A percentile compares a stretch with the other conserved stretches of the same genome.
These are phyloP conservation scores for Alternaria conjuncta DNA, from an alignment of 2,329 filamentous ascomycete species.

Conservation along the genomic window DNA sequence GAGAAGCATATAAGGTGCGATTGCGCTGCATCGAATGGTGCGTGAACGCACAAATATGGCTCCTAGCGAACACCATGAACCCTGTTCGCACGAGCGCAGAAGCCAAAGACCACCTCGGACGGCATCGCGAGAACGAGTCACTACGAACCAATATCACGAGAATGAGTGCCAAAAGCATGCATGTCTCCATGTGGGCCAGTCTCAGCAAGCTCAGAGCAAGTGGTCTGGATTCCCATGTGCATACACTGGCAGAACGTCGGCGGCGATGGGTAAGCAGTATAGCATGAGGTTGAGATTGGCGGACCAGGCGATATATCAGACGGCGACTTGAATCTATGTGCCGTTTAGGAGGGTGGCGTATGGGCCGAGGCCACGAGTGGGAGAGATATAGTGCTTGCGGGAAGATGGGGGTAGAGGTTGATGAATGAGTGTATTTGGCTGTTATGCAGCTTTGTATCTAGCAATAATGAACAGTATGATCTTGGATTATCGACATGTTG, in stretches of 20 bases:
- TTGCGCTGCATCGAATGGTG: background rate
- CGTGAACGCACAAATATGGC: background rate
- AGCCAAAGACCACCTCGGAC: background rate
- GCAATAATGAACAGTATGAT: background rate
- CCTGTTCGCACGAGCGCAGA: background rate
- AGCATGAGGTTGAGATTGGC: background rate
- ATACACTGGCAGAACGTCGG: slow-evolving; percentile 48
- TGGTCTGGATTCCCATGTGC: background rate
- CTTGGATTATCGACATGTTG: background rate
- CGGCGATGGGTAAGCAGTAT: slow-evolving; percentile 43
- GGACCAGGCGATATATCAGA: background rate
- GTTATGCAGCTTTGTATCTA: slow-evolving; percentile 3
- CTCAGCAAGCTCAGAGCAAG: background rate
- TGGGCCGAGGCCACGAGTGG: background rate
- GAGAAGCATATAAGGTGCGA: background rate
- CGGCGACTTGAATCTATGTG: background rate
- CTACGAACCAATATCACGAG: slow-evolving; percentile 18
- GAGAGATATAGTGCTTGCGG: too few relatives aligned
- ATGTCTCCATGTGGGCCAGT: background rate
- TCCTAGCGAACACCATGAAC: background rate
- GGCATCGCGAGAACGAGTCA: slow-evolving; percentile 45
- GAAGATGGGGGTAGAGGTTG: background rate
- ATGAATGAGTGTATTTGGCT: slow-evolving; percentile 4
- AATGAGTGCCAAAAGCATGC: background rate
- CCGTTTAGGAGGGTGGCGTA: background rate